Percentiles rank a stretch among this genome's conserved stretches.
Conservation (phyloP, 768 basidiomycete genomes). For the Suillus placidus region DNA sequence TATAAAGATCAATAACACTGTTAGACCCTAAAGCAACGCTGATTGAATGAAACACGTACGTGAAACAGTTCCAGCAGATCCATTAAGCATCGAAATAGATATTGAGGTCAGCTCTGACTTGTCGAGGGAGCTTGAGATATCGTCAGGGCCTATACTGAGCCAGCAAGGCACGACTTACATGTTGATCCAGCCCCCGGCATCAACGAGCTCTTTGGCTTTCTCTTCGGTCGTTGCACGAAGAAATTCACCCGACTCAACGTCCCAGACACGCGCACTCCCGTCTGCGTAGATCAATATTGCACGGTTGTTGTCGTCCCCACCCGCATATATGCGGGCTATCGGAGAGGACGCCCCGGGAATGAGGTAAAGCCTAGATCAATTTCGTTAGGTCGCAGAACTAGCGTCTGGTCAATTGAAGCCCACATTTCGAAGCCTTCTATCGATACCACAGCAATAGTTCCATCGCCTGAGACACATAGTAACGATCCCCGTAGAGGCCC, state of each 20-base stretch:
- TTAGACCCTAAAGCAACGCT: constrained; percentile 28
- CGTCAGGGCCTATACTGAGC: neutral
- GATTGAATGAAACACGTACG: constrained; percentile 22
- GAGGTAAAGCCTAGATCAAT: constrained; percentile 61
- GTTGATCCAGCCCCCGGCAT: constrained; percentile 72
- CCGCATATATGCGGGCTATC: constrained; percentile 62
- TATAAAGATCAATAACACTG: constrained; percentile 6
- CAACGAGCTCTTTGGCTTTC: constrained; percentile 76
- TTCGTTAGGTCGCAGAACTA: neutral
- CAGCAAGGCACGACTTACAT: constrained; percentile 48
- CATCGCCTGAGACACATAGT: constrained; percentile 74
- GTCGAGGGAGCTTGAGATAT: constrained; percentile 27
- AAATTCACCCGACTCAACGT: constrained; percentile 79
- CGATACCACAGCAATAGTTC: constrained; percentile 80
- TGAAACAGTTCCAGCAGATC: constrained; percentile 22
- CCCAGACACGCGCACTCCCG: constrained; percentile 84
- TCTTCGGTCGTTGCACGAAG: constrained; percentile 78
- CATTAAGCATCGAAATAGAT: constrained; percentile 27
- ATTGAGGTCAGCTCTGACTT: constrained; percentile 26
- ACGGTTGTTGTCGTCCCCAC: constrained; percentile 52
- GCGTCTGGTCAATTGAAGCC: constrained; percentile 31
- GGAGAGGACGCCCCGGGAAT: constrained; percentile 82
- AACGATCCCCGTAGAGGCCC: constrained; percentile 68
- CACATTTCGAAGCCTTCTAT: constrained; percentile 80
- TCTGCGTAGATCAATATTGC: constrained; percentile 77